Evolutionary conservation across 2,329 filamentous ascomycete species (phyloP).

Genomic region (Pseudopithomyces maydicus): DNA sequence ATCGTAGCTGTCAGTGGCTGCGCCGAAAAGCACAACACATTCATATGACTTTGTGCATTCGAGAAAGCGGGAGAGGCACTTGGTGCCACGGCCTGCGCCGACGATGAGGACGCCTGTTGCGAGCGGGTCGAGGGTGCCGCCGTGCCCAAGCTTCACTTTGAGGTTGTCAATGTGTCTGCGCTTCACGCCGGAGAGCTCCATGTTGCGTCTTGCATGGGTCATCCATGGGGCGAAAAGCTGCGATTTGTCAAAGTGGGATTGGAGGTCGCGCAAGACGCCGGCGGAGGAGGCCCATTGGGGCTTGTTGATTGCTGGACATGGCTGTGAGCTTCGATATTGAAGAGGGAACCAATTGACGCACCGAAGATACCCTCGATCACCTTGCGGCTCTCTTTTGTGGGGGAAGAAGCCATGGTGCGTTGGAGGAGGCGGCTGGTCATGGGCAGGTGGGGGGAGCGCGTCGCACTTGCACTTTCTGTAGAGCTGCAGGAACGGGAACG

Average conservation of each 20-base stretch:
- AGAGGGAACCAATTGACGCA: slow-evolving; percentile 33
- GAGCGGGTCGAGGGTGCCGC: slow-evolving; percentile 91
- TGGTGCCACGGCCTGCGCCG: slow-evolving; percentile 87
- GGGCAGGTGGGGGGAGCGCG: slow-evolving; percentile 7
- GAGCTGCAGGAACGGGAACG: slow-evolving; percentile 6
- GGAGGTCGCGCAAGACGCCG: slow-evolving; percentile 86
- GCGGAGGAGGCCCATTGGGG: slow-evolving; percentile 85
- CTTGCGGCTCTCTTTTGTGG: slow-evolving; percentile 44
- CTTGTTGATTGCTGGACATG: slow-evolving; percentile 81
- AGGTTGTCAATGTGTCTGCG: slow-evolving; percentile 56
- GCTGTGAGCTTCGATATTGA: neutral
- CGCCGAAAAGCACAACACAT: slow-evolving; percentile 85
- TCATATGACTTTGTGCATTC: slow-evolving; percentile 94
- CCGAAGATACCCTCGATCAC: slow-evolving; percentile 68
- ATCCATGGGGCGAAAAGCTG: slow-evolving; percentile 79
- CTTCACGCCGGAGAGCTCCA: slow-evolving; percentile 61
- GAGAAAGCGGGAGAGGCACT: slow-evolving; percentile 77
- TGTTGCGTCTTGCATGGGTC: slow-evolving; percentile 62
- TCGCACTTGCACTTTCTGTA: neutral
- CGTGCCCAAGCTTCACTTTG: slow-evolving; percentile 93
- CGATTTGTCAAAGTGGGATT: slow-evolving; percentile 82
- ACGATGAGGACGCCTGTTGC: slow-evolving; percentile 92
- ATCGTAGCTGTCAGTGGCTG: slow-evolving; percentile 92
- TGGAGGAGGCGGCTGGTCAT: slow-evolving; percentile 28
- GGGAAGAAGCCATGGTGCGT: slow-evolving; percentile 32